Conservation (phyloP, 2,329 filamentous ascomycete species). For the Hymenoscyphus linearis region DNA sequence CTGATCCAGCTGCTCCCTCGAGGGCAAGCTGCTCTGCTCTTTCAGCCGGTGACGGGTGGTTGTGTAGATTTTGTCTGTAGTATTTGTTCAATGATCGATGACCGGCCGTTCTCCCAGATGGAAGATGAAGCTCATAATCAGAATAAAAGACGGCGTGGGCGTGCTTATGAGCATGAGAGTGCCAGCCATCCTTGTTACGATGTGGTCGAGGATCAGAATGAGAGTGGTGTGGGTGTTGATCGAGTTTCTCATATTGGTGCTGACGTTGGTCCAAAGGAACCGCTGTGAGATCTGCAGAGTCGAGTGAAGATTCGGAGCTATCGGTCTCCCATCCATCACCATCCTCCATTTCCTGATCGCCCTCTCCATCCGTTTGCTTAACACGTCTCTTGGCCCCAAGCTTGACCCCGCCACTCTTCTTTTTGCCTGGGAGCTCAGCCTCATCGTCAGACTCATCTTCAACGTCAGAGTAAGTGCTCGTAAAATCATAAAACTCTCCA, state of each 20-base stretch:
- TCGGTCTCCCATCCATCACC: conserved; percentile 95
- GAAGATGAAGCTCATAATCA: conserved; percentile 90
- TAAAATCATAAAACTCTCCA: conserved; percentile 96
- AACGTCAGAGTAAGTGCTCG: conserved; percentile 86
- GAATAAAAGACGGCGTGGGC: conserved; percentile 75
- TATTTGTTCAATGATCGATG: conserved; percentile 85
- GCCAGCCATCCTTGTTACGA: conserved; percentile 70
- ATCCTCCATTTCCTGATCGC: conserved; percentile 50
- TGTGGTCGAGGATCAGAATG: conserved; percentile 66
- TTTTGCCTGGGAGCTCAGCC: conserved; percentile 44
- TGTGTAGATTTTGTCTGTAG: conserved; percentile 87
- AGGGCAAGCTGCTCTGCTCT: conserved; percentile 63
- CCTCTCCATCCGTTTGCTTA: conserved; percentile 44
- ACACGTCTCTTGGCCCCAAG: conserved; percentile 55
- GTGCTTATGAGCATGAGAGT: conserved; percentile 76
- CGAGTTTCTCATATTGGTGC: conserved; percentile 66
- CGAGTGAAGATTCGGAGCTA: conserved; percentile 80
- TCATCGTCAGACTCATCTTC: conserved; percentile 57
- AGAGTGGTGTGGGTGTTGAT: conserved; percentile 70
- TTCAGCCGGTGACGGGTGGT: conserved; percentile 74
- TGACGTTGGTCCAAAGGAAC: conserved; percentile 69
- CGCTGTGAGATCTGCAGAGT: conserved; percentile 76
- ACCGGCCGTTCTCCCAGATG: conserved; percentile 81
- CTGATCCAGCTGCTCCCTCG: conserved; percentile 44
- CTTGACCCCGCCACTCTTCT: conserved; percentile 58